Conservation (phyloP, 2,329 filamentous ascomycete genomes). For the Chalara sp. region DNA sequence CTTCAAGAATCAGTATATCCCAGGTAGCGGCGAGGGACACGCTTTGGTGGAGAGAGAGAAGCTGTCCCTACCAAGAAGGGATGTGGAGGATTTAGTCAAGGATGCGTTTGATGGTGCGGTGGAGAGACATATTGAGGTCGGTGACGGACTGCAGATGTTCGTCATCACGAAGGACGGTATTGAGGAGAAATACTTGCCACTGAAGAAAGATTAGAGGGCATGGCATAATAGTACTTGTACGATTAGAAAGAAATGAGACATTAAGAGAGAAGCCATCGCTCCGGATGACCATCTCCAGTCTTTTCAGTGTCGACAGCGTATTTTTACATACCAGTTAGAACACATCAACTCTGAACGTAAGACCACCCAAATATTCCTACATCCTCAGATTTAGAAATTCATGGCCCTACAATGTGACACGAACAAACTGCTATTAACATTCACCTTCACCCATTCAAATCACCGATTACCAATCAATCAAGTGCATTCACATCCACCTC, state of each 20-base stretch:
- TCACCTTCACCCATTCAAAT: too few relatives aligned
- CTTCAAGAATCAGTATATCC: slow-evolving; percentile 97
- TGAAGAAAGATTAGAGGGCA: slow-evolving; percentile 76
- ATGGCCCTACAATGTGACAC: too few relatives aligned
- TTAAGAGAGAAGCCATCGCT: too few relatives aligned
- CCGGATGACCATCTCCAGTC: too few relatives aligned
- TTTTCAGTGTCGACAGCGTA: too few relatives aligned
- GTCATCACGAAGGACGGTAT: slow-evolving; percentile 84
- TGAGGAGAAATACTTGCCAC: slow-evolving; percentile 71
- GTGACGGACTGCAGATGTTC: slow-evolving; percentile 92
- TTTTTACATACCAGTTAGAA: too few relatives aligned
- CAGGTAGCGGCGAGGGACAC: slow-evolving; percentile 78
- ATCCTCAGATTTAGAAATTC: too few relatives aligned
- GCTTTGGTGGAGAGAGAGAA: slow-evolving; percentile 66
- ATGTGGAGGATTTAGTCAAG: slow-evolving; percentile 83
- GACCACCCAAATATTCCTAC: too few relatives aligned
- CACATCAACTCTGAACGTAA: too few relatives aligned
- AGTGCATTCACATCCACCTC: too few relatives aligned
- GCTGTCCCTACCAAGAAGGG: slow-evolving; percentile 61
- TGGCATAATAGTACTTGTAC: slow-evolving; percentile 9
- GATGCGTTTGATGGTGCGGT: slow-evolving; percentile 98
- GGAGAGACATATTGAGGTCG: slow-evolving; percentile 98
- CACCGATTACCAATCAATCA: too few relatives aligned
- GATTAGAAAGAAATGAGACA: slow-evolving; percentile 5
- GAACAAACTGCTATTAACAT: too few relatives aligned